phyloP scores from a whole-genome alignment of 163 green algal species.

The Chlamydomonas reinhardtii region DNA sequence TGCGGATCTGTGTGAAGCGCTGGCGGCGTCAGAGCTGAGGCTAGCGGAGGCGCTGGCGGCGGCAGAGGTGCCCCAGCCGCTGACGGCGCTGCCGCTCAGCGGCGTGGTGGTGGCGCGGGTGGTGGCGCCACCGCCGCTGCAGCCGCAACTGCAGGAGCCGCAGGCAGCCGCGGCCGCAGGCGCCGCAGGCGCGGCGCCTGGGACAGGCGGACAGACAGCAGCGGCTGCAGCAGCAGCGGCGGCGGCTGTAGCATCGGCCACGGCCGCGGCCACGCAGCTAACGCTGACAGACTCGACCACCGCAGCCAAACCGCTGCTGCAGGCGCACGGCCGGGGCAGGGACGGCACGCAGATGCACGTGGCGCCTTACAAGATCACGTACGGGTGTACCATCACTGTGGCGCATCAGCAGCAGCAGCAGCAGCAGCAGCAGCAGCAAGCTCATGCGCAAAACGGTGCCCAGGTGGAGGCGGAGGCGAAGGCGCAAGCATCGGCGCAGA shows the following conservation, averaged over 20 bases:
- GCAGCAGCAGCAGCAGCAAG: not conserved
- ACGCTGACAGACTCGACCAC: conserved; percentile 20
- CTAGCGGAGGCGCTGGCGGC: not conserved
- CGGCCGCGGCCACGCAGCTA: conserved; percentile 11
- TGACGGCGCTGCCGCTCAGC: conserved; percentile 43
- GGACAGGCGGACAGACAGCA: not conserved
- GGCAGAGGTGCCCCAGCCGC: not conserved
- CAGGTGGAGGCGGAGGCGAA: not conserved
- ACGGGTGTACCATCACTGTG: conserved; percentile 13
- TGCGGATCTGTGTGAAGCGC: not conserved
- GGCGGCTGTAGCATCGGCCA: not conserved
- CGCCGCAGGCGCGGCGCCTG: not conserved
- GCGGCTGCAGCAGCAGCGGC: not conserved
- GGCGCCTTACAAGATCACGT: conserved; percentile 15
- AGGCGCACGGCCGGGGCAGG: not conserved
- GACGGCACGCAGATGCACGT: not conserved
- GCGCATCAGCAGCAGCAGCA: not conserved
- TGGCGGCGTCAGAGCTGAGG: not conserved
- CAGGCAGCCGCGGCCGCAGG: not conserved
- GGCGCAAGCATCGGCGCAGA: not conserved
- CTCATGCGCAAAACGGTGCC: too few species aligned
- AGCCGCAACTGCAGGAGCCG: not conserved
- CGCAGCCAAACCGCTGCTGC: conserved; percentile 6
- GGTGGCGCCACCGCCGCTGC: not conserved
- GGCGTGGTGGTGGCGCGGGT: conserved; percentile 33